Base-by-base conservation (phyloP, 2,329 filamentous ascomycete species). In the Fusarium marasasianum region DNA sequence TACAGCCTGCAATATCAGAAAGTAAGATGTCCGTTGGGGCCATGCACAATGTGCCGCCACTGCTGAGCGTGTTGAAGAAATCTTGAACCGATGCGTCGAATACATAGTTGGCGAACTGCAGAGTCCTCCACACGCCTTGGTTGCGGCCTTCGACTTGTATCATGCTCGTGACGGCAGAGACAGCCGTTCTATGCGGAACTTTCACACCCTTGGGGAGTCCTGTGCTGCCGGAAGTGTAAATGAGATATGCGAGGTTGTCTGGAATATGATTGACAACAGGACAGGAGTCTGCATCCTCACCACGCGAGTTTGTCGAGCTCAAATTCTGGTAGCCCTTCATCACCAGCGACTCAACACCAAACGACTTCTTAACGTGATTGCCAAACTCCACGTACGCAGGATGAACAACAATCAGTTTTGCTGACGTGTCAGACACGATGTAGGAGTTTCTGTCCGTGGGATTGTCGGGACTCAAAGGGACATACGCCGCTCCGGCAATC, bases 381-480 rank as follows among this genome's bases (percentile, higher is more conserved):
- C 37, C 53, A 59, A 68, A 68, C 6, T 54, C 60, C 1, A 3
- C 3, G 9, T 64, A 26, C 20, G 31, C 5, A 12, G 60, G 45
- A 8, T 59, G 60, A 29, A 64, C 26, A 31, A 77, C 59, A 13
- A 72, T 31, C 9, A 75, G 48, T 26, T 55, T 72, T 4, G 75
- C 72, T 1, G 37, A 37, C 0, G 67, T 63, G 31, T 78, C 76
- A 29, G 64, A 44, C 18, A 74, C 68, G 13, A 78, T 75, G 50
- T 72, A 75, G 1, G 55, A 50, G 40, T 77, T 77, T 10, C 76
- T 74, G 9, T 73, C 63, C 0, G 18, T 31, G 5, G 72, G 74
- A 18, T 77, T 78, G 2, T 76, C 72, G 6, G 74, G 72, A 38
- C 74, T 77, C 14, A 78, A 48, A 24, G 76, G 74, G 4, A 77